Conservation (phyloP, 106 monocot species). For the Dactylorhiza incarnata region DNA sequence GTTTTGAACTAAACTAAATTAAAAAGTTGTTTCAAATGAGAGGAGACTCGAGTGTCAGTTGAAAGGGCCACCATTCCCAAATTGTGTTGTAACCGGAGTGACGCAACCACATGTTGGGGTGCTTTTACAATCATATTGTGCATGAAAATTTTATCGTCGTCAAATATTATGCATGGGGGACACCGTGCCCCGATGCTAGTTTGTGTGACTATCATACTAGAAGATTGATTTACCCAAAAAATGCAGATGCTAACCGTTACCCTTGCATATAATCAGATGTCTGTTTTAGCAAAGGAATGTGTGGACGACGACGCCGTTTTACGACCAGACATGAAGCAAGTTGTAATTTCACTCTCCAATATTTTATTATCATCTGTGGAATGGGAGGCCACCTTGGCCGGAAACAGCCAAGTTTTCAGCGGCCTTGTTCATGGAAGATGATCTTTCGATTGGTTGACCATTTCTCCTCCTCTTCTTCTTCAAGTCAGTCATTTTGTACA, state of each 20-base stretch:
- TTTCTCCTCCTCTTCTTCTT: not conserved
- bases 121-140: too few species aligned
- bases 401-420: slow-evolving; percentile 97
- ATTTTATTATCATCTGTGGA: slow-evolving; percentile 88
- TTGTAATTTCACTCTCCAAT: slow-evolving; percentile 82
- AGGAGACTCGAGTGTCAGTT: too few species aligned
- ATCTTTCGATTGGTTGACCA: not conserved
- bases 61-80: too few species aligned
- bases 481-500: not conserved
- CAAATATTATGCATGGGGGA: too few species aligned
- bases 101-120: too few species aligned
- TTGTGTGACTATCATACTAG: not conserved
- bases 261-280: slow-evolving; percentile 40
- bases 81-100: too few species aligned
- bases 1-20: too few species aligned
- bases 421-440: slow-evolving; percentile 94
- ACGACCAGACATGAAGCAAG: slow-evolving; percentile 91
- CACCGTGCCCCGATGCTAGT: too few species aligned
- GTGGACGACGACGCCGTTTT: slow-evolving; percentile 92
- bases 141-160: too few species aligned
- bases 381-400: slow-evolving; percentile 87
- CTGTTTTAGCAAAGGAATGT: slow-evolving; percentile 85
- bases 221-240: not conserved
- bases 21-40: too few species aligned
- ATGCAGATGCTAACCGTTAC: not conserved